phyloP scores from a whole-genome alignment of 306 rosid genomes.

The Trifolium repens region DNA sequence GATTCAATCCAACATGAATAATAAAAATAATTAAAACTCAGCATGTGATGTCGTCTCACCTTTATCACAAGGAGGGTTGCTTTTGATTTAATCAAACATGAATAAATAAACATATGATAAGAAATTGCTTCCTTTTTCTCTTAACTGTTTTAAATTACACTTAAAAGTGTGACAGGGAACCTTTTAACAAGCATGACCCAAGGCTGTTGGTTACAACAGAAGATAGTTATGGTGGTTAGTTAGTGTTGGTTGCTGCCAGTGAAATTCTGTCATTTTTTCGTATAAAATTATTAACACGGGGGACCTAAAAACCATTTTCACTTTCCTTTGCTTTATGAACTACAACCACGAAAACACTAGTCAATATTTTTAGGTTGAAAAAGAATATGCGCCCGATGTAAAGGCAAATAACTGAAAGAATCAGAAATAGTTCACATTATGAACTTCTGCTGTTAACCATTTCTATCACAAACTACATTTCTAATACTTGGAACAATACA shows the following conservation, averaged over 20 bases:
- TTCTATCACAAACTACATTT: conserved; percentile 36
- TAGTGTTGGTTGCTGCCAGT: conserved; percentile 31
- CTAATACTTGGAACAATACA: conserved; percentile 48
- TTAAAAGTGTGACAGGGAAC: conserved; percentile 1
- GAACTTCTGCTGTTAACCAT: conserved; percentile 34
- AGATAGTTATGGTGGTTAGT: conserved; percentile 8
- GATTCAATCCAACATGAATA: conserved; percentile 36
- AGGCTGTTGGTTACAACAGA: conserved; percentile 31
- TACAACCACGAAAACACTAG: neutral
- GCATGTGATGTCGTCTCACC: conserved; percentile 32
- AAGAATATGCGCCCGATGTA: neutral
- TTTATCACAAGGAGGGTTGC: conserved; percentile 39
- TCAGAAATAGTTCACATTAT: neutral
- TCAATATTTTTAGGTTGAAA: neutral
- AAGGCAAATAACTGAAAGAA: neutral
- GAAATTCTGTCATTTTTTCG: neutral
- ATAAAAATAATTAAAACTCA: too few species aligned
- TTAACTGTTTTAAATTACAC: neutral
- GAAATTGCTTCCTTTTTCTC: conserved; percentile 20
- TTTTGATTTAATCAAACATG: conserved; percentile 42
- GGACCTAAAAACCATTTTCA: neutral
- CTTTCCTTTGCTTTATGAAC: neutral
- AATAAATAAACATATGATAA: conserved; percentile 26
- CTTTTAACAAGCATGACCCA: conserved; percentile 10
- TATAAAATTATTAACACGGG: neutral